Base-by-base conservation (phyloP, 352 stramenopile genomes). In the Pythium folliculosum region DNA sequence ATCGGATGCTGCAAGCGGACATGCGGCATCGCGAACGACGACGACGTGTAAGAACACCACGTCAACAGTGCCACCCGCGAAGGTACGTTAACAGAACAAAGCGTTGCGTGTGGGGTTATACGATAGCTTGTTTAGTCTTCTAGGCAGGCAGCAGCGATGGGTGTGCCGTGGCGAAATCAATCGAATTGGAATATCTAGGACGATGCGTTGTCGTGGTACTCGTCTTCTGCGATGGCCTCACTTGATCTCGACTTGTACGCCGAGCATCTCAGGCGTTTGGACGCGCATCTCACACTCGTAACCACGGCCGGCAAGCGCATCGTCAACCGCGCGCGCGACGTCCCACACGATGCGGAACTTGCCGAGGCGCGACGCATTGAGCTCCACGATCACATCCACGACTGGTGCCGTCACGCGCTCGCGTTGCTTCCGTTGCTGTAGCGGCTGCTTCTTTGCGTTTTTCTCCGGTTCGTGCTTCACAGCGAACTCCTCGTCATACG, bases 361-460 rank as follows among this genome's bases (percentile, higher is more conserved):
- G 52, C 91, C 70, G 13, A 66, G 74, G 40, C 69, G 62, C 12
- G 72, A 69, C 38, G 78, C 62, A 23, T 84, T 69, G n/a, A 97
- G 56, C 59, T 96, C 86, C 30, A 97, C 78, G 53, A 97, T 84
- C 48, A 91, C 76, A 25, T 96, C 86, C 56, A 96, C 94, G 12
- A 86, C 82, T 2, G 88, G 84, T 19, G 72, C 75, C 7, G 71
- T 76, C 35, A 57, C 72, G 30, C 82, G 76, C 70, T 86, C 66
- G 65, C 77, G 72, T 22, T 23, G 63, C 0, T 60, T 23, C 27
- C 5, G 27, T 25, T 30, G 21, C 13, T 13, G n/a, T 4, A 12
- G n/a, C 22, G 37, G 10, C 16, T 19, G 14, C 14, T 30, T 57
- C 37, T 58, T 44, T 3, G 1, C 35, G 49, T 12, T 10, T 25